Conservation (phyloP, 352 stramenopile species). For the Halophytophthora polymorphica region DNA sequence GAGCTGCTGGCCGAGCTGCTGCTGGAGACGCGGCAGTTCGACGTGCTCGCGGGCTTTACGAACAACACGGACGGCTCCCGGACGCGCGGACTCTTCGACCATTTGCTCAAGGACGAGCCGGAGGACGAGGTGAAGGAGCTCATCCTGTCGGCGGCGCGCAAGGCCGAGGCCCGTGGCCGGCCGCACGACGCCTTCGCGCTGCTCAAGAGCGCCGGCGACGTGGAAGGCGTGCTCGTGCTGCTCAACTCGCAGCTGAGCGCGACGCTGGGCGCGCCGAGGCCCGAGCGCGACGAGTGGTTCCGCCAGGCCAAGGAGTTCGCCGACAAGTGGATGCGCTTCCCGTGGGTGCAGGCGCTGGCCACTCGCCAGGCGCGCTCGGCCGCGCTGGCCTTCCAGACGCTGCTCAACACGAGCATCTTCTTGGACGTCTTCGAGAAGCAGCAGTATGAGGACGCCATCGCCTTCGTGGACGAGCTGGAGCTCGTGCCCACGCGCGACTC, state of each 20-base stretch:
- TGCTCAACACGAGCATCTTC: conserved; percentile 86
- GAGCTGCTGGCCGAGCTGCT: conserved; percentile 70
- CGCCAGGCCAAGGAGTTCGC: conserved; percentile 80
- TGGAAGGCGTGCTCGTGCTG: conserved; percentile 67
- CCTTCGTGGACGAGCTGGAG: conserved; percentile 78
- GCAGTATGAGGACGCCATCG: conserved; percentile 79
- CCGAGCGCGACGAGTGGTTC: conserved; percentile 81
- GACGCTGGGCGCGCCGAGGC: conserved; percentile 48
- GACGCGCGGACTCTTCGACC: conserved; percentile 71
- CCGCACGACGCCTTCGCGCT: conserved; percentile 74
- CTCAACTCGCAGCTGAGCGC: conserved; percentile 74
- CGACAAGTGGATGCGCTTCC: conserved; percentile 85
- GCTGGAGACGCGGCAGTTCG: conserved; percentile 80
- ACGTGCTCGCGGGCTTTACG: conserved; percentile 72
- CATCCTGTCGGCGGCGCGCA: conserved; percentile 66
- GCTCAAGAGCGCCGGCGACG: conserved; percentile 75
- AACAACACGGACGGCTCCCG: conserved; percentile 82
- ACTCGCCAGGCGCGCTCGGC: conserved; percentile 68
- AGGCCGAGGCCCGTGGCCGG: conserved; percentile 67
- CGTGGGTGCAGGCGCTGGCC: conserved; percentile 73
- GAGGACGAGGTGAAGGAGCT: conserved; percentile 79
- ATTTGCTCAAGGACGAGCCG: conserved; percentile 63
- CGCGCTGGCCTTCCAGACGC: conserved; percentile 79
- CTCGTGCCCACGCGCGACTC: conserved; percentile 65
- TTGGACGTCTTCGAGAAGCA: conserved; percentile 82